Base-by-base conservation (phyloP, 345 rosid species). In the Aquilaria malaccensis region DNA sequence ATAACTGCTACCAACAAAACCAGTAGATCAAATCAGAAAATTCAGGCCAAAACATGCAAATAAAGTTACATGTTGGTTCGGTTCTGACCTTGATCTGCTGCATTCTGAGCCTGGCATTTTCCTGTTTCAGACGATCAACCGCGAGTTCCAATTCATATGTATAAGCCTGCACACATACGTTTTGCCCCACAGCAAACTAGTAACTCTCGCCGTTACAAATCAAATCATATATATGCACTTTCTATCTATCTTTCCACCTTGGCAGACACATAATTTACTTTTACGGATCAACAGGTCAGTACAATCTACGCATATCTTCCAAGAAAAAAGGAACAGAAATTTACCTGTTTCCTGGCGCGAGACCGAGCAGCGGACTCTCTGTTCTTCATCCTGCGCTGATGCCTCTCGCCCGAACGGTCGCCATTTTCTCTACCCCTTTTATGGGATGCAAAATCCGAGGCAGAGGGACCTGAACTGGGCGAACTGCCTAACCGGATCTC, bases 341-440 rank as follows among this genome's bases (percentile, higher is more conserved):
- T 46, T 50, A 75, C 89, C 83, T 81, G 89, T 67, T 74, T 84
- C 60, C 84, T 72, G n/a, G 84, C 83, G 37, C 89, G 69, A 66
- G 84, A 84, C 52, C 86, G 78, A 45, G 80, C 84, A 5, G 89
- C 84, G 14, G 89, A 81, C 62, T 84, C 89, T 66, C 89, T 70
- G 68, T 81, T 84, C 75, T 81, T 84, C 59, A 84, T 80, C 84
- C 63, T 64, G 49, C 89, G 78, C 64, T 77, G 77, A n/a, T 66
- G 67, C 63, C 69, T 75, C 22, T 78, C 80, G 31, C 46, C 51
- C 30, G 64, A 58, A 29, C 48, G 65, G 3, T 48, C 76, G 3
- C 48, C 68, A 32, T 47, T 57, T 49, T 71, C 74, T 31, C 60
- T 67, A 30, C 48, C 55, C 62, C 71, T 62, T 56, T 76, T 76